Evolutionary conservation across 495 filamentous ascomycete species (phyloP).

Genomic region (Haplographium delicatum): DNA sequence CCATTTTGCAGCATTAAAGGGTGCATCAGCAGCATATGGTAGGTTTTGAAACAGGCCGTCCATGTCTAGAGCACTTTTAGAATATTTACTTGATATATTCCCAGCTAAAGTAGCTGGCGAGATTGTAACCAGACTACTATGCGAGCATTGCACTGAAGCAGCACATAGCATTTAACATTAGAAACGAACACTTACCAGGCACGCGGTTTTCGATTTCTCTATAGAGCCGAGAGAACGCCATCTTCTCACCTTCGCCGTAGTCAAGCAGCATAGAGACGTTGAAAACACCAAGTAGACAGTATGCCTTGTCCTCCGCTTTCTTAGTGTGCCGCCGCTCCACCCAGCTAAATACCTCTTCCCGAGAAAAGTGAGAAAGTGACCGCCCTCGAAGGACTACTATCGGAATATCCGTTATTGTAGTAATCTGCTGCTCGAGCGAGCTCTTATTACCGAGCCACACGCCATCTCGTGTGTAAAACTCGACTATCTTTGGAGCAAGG

Average conservation of each 20-base stretch:
- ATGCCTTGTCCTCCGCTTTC: slow-evolving; percentile 7
- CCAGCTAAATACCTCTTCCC: not conserved
- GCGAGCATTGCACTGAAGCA: not conserved
- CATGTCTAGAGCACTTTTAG: slow-evolving; percentile 12
- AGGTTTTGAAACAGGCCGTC: slow-evolving; percentile 3
- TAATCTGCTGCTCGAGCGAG: not conserved
- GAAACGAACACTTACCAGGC: slow-evolving; percentile 10
- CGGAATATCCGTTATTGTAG: slow-evolving; percentile 1
- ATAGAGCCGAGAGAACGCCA: not conserved
- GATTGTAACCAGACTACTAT: slow-evolving; percentile 3
- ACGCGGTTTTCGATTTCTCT: slow-evolving; percentile 7
- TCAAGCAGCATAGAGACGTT: not conserved
- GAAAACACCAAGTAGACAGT: slow-evolving; percentile 7
- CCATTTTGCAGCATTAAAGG: not conserved
- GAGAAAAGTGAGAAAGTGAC: not conserved
- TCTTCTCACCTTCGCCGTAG: slow-evolving; percentile 2
- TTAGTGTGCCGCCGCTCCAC: not conserved
- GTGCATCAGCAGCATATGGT: not conserved
- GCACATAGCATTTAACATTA: slow-evolving; percentile 8
- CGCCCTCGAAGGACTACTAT: not conserved
- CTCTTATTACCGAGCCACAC: slow-evolving; percentile 1
- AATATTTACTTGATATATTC: slow-evolving; percentile 9
- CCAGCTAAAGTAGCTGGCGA: slow-evolving; percentile 3
- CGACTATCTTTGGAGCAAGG: slow-evolving; percentile 25
- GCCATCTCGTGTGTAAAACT: slow-evolving; percentile 22